Percentiles rank a stretch among this genome's conserved stretches.
phyloP scores from a whole-genome alignment of 148 eudicot genomes.

The Chenopodium album region DNA sequence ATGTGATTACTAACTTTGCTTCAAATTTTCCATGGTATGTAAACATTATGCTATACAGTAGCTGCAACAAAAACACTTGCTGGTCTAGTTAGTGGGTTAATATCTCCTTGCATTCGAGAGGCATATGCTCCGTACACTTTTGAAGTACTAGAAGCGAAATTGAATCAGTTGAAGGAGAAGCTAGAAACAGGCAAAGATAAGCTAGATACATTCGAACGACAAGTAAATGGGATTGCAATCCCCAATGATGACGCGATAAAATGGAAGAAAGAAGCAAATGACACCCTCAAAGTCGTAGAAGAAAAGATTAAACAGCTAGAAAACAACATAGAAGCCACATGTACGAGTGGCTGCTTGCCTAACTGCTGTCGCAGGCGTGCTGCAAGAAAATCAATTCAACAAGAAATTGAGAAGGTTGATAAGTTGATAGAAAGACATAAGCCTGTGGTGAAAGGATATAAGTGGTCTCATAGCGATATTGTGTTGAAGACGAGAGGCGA shows the following conservation, averaged over 20 bases:
- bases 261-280: background rate
- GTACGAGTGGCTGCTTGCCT: background rate
- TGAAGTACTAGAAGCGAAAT: background rate
- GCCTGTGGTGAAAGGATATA: background rate
- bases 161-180: background rate
- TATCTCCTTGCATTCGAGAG: background rate
- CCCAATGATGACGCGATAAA: background rate
- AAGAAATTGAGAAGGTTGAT: background rate
- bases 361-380: background rate
- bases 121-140: conserved; percentile 4
- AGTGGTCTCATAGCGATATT: background rate
- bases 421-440: background rate
- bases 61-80: background rate
- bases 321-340: background rate
- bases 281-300: background rate
- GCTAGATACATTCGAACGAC: background rate
- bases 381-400: background rate
- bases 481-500: background rate
- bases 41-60: background rate
- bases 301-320: background rate
- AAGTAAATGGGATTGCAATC: background rate
- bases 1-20: no score
- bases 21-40: background rate
- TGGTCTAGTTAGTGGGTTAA: background rate
- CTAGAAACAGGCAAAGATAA: background rate